phyloP scores from a whole-genome alignment of 352 stramenopile species.

The Pythium sp. region DNA sequence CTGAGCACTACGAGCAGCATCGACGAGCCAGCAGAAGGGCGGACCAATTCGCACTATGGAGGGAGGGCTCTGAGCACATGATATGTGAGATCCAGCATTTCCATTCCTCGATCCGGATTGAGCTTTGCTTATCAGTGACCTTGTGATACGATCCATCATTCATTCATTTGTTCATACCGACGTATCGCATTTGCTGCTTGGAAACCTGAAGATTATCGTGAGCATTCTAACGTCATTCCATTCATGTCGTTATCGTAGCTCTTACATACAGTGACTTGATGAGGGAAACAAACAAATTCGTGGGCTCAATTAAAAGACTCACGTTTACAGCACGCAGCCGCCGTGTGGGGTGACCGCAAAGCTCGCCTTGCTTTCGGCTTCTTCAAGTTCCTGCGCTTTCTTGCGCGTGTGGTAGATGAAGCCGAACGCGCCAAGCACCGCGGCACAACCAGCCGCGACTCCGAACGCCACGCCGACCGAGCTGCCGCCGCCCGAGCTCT shows the following conservation, averaged over 20 bases:
- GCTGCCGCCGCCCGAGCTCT: constrained; percentile 20
- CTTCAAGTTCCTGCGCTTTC: constrained; percentile 56
- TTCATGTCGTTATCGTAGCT: constrained; percentile 3
- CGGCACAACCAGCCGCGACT: constrained; percentile 24
- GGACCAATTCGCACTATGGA: too few relatives aligned
- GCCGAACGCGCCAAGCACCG: constrained; percentile 52
- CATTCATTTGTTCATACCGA: too few relatives aligned
- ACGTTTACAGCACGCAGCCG: constrained; percentile 47
- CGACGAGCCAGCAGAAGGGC: too few relatives aligned
- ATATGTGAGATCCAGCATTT: too few relatives aligned
- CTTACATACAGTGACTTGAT: constrained; percentile 3
- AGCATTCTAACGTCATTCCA: not conserved
- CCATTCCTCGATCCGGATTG: too few relatives aligned
- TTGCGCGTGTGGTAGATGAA: constrained; percentile 81
- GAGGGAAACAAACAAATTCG: not conserved
- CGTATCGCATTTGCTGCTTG: too few relatives aligned
- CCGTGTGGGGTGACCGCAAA: constrained; percentile 48
- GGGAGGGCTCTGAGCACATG: too few relatives aligned
- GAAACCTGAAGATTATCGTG: not conserved
- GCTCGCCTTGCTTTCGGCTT: constrained; percentile 43
- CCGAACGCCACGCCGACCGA: constrained; percentile 5
- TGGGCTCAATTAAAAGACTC: not conserved
- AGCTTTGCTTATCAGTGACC: too few relatives aligned
- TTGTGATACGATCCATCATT: too few relatives aligned
- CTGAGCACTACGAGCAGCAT: not conserved